Conservation (phyloP, 345 rosid species). For the Gossypium turneri region DNA sequence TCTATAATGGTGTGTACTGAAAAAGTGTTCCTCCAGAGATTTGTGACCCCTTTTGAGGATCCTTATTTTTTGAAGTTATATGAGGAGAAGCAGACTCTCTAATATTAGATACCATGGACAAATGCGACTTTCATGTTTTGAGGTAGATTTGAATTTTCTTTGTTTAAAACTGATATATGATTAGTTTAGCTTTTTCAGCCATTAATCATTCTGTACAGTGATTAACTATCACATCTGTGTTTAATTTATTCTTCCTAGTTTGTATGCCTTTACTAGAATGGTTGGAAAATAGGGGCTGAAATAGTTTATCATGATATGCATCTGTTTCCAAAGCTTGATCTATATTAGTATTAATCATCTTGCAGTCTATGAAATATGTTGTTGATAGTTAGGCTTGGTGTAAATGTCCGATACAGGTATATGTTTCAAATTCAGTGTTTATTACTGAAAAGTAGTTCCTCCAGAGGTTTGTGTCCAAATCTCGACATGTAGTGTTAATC, state of each 20-base stretch:
- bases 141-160: background rate
- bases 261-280: background rate
- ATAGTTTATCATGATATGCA: background rate
- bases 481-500: too few species aligned
- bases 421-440: too few species aligned
- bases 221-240: background rate
- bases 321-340: background rate
- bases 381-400: too few species aligned
- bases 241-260: background rate
- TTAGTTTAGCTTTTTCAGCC: background rate
- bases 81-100: background rate
- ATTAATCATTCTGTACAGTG: background rate
- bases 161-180: background rate
- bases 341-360: background rate
- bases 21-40: conserved; percentile 13
- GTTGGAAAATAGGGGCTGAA: background rate
- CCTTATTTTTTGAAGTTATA: conserved; percentile 19
- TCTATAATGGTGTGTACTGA: background rate
- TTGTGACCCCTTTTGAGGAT: conserved; percentile 10
- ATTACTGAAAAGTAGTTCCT: too few species aligned
- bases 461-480: too few species aligned
- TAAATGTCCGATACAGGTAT: too few species aligned
- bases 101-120: background rate
- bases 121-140: background rate
- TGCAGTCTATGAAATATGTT: background rate